Base-by-base conservation (phyloP, 2,329 filamentous ascomycete species). In the Ophiocordyceps camponoti-saundersi region DNA sequence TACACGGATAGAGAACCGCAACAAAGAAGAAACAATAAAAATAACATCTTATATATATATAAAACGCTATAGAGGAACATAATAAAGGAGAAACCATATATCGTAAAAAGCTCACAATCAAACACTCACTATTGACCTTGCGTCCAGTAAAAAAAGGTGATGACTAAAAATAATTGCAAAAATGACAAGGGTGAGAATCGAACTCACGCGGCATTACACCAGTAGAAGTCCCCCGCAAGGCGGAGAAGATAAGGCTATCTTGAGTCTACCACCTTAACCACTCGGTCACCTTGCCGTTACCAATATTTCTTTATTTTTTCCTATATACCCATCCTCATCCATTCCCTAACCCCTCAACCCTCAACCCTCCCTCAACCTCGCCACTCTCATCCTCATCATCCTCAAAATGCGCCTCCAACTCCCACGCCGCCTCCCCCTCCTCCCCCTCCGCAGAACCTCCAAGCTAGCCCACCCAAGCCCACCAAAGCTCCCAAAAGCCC, bases 401-500 rank as follows among this genome's bases (percentile, higher is more conserved):
- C 56, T 60, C 63, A 34, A 34, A 34, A 34, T 34, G 32, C 11
- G 12, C 16, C 32, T 34, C 32, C 32, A 5, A 20, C 23, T 12
- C 44, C 44, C 11, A 47, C 57, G 67, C 20, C 69, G 70, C 15
- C 85, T 90, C 22, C 67, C 85, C 8, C 90, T 90, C 16, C 89
- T 87, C 0, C 84, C 86, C 44, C 84, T 96, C 11, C 86, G 7
- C 32, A 41, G 30, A 22, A 46, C 34, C 53, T 62, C 65, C 55
- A 61, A 63, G 48, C 53, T 65, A 51, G 75, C 73, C 20, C 64
- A 61, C 65, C 47, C 57, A 67, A 18, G 69, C 92, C 92, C 16
- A 89, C 87, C 0, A 84, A 87, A 26, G 44, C 85, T 96, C 12
- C 87, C 90, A 7, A 80, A 87, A 56, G 80, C 85, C 63, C 82